Base-by-base conservation (phyloP, 805 yeast genomes). In the Wickerhamiella siamensis region DNA sequence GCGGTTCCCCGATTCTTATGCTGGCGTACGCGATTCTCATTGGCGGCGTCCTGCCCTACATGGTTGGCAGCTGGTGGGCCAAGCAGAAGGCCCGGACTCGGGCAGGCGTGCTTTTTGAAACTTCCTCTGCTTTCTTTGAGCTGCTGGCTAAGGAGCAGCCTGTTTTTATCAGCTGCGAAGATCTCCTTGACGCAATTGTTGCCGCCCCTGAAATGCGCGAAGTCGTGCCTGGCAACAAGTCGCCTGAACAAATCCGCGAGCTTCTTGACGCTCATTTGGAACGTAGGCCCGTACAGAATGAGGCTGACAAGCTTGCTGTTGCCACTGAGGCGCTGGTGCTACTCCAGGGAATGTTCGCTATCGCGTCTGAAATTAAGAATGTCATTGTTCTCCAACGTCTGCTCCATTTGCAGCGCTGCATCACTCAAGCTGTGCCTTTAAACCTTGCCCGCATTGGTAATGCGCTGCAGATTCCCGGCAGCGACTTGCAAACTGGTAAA, bases 11-110 rank as follows among this genome's bases (percentile, higher is more conserved):
- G 3, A 52, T 79, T 18, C 65, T 84, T 46, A 63, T 81, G 21
- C 70, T 79, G 14, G 59, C 72, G 2, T 91, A 91, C 59, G 74
- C 84, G 39, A 48, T 72, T 5, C 59, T 83, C 35, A 76, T 91
- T 51, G 95, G 93, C 17, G 66, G 80, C 3, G 65, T 83, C 4
- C 69, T 91, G 43, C 98, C 98, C 2, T 66, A 67, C 41, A 60
- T 81, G 37, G 97, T 93, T 24, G 81, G 84, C 33, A 65, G 67
- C 22, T 88, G 96, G 95, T 91, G 99, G 99, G 66, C 67, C 36
- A 76, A 74, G 42, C 83, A 84, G 40, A 81, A 79, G 57, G 65
- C 79, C 2, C 76, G 75, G 55, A 91, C 95, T 21, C 82, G 78
- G 51, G 75, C 74, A 51, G 95, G 95, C 3, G 67, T 91, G 45